Conservation (phyloP, 2,329 filamentous ascomycete species). For the Gliomastix tumulicola region DNA sequence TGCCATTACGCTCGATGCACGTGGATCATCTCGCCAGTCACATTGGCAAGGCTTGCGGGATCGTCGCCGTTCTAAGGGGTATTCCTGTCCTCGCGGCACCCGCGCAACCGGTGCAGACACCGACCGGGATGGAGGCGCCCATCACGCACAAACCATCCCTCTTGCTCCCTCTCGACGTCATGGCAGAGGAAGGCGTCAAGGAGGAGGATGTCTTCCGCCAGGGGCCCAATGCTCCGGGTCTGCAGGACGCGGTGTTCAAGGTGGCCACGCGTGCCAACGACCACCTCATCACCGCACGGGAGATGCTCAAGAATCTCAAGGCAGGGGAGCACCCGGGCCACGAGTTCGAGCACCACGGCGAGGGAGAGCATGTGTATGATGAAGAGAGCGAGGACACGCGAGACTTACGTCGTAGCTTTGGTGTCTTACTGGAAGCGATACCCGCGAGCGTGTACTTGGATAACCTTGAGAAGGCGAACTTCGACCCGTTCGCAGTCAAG, state of each 20-base stretch:
- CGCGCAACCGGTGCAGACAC: conserved; percentile 39
- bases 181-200: conserved; percentile 72
- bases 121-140: conserved; percentile 27
- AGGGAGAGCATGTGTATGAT: conserved; percentile 57
- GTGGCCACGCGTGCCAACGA: conserved; percentile 93
- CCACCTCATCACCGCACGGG: conserved; percentile 85
- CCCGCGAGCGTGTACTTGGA: conserved; percentile 74
- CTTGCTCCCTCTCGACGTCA: conserved; percentile 79
- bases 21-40: conserved; percentile 92
- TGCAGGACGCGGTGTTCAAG: conserved; percentile 84
- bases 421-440: conserved; percentile 73
- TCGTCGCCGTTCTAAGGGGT: conserved; percentile 78
- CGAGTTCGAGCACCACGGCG: conserved; percentile 80
- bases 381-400: conserved; percentile 24
- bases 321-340: conserved; percentile 71
- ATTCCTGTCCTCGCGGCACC: conserved; percentile 80
- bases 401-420: conserved; percentile 58
- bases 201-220: conserved; percentile 86
- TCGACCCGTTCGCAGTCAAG: conserved; percentile 68
- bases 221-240: conserved; percentile 69
- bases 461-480: conserved; percentile 71
- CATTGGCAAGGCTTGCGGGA: conserved; percentile 89
- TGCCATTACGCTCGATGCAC: conserved; percentile 75
- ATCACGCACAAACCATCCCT: conserved; percentile 44
- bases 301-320: conserved; percentile 79